These are phyloP conservation scores for Globisporangium nagaii DNA, from an alignment of 352 stramenopile species.

Conservation along the genomic window DNA sequence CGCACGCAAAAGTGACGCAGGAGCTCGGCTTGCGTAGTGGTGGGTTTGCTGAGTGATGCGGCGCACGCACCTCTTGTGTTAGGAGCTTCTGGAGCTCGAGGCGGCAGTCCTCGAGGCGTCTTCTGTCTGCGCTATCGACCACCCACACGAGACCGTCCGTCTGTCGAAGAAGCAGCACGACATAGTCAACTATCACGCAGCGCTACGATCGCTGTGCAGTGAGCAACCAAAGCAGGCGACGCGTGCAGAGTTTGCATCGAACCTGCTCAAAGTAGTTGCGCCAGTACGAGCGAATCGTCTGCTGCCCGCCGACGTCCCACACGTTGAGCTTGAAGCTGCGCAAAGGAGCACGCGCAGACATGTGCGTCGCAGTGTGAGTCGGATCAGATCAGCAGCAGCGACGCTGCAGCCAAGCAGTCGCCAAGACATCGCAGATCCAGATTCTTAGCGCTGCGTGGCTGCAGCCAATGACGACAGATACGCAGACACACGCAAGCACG, in stretches of 20 bases:
- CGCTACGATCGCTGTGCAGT: neutral
- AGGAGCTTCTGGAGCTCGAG: conserved; percentile 87
- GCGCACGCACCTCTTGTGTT: conserved; percentile 66
- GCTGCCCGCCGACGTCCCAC: conserved; percentile 97
- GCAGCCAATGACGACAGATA: neutral
- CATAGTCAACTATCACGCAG: neutral
- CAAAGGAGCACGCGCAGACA: neutral
- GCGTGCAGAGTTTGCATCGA: neutral
- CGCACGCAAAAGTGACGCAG: too few species aligned
- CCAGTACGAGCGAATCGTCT: conserved; percentile 98
- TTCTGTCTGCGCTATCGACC: conserved; percentile 94
- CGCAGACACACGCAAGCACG: neutral
- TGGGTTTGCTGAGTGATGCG: too few species aligned
- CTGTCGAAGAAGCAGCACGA: conserved; percentile 14
- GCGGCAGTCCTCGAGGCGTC: conserved; percentile 93
- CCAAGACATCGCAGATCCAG: too few species aligned
- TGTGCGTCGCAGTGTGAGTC: neutral
- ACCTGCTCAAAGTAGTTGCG: conserved; percentile 97
- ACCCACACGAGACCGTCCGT: conserved; percentile 99
- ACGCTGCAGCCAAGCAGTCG: neutral
- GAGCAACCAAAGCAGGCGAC: neutral
- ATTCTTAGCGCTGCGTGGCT: neutral
- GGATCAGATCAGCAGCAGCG: neutral
- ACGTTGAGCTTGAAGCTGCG: conserved; percentile 74
- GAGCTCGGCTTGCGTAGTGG: too few species aligned